Evolutionary conservation across 768 basidiomycete species (phyloP).

Genomic region (Trametes villosa): DNA sequence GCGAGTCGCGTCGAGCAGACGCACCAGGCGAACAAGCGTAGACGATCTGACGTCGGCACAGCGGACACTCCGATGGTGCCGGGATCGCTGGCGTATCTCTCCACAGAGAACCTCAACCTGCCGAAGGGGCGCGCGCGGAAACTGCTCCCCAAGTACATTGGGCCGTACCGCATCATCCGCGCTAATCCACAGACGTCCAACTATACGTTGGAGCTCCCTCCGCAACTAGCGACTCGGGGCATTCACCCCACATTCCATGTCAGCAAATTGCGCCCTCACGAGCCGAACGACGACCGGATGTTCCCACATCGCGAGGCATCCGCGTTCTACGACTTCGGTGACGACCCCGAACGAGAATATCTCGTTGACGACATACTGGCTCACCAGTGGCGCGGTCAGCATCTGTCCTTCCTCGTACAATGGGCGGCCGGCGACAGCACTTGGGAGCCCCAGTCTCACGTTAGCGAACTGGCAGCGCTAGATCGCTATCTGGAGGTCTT

Average conservation of each 20-base stretch:
- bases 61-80: conserved; percentile 4
- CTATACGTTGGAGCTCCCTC: conserved; percentile 39
- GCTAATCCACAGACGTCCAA: conserved; percentile 27
- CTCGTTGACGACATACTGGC: conserved; percentile 40
- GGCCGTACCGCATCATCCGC: conserved; percentile 40
- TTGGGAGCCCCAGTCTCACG: not conserved
- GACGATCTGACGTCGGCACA: conserved; percentile 16
- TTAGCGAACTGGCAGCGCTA: not conserved
- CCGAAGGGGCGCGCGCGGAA: conserved; percentile 41
- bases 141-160: conserved; percentile 42
- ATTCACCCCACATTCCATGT: conserved; percentile 44
- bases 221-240: conserved; percentile 27
- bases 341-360: conserved; percentile 39
- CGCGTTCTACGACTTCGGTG: conserved; percentile 43
- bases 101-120: conserved; percentile 41
- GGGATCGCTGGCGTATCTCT: conserved; percentile 41
- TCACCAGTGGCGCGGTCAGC: conserved; percentile 22
- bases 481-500: not conserved
- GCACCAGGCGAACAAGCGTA: conserved; percentile 33
- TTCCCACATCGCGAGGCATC: conserved; percentile 38
- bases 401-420: conserved; percentile 9
- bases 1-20: conserved; percentile 36
- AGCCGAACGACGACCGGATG: conserved; percentile 36
- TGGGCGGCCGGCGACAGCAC: conserved; percentile 20
- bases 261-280: conserved; percentile 33